phyloP scores from a whole-genome alignment of 2,329 filamentous ascomycete species.

The Colletotrichum gloeosporioides region DNA sequence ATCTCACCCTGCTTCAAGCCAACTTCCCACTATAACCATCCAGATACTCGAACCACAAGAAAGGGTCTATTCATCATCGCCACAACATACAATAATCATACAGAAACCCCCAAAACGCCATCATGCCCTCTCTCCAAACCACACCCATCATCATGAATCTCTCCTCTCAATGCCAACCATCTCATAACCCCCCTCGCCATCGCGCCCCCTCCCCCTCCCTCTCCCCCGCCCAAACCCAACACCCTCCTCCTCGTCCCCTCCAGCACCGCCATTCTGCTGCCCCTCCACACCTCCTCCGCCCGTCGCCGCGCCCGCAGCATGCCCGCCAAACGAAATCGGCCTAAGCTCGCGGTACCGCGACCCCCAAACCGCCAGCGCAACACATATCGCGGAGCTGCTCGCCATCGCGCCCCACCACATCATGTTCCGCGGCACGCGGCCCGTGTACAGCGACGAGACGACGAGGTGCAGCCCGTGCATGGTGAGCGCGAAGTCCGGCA shows the following conservation, averaged over 20 bases:
- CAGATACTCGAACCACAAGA: neutral
- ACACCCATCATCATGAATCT: slow-evolving; percentile 5
- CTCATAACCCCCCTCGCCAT: slow-evolving; percentile 67
- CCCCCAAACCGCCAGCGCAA: slow-evolving; percentile 81
- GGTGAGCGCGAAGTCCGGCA: slow-evolving; percentile 92
- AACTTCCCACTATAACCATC: neutral
- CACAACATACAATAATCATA: slow-evolving; percentile 3
- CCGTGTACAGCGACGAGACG: slow-evolving; percentile 79
- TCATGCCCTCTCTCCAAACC: slow-evolving; percentile 28
- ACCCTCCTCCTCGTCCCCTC: slow-evolving; percentile 44
- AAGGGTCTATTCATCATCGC: neutral
- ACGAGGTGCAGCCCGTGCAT: slow-evolving; percentile 84
- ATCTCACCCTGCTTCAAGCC: neutral
- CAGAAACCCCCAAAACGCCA: slow-evolving; percentile 32
- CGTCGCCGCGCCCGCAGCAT: slow-evolving; percentile 32
- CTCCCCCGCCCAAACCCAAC: slow-evolving; percentile 56
- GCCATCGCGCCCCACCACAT: slow-evolving; percentile 83
- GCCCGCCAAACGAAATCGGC: slow-evolving; percentile 85
- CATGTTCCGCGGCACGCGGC: slow-evolving; percentile 74
- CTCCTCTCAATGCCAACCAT: slow-evolving; percentile 60
- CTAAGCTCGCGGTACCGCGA: slow-evolving; percentile 89
- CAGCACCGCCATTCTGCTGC: slow-evolving; percentile 13
- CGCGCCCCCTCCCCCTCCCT: slow-evolving; percentile 57
- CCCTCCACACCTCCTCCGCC: slow-evolving; percentile 26
- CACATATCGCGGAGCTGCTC: slow-evolving; percentile 48